Evolutionary conservation across 306 rosid species (phyloP).

Genomic region (Vigna hirtella): DNA sequence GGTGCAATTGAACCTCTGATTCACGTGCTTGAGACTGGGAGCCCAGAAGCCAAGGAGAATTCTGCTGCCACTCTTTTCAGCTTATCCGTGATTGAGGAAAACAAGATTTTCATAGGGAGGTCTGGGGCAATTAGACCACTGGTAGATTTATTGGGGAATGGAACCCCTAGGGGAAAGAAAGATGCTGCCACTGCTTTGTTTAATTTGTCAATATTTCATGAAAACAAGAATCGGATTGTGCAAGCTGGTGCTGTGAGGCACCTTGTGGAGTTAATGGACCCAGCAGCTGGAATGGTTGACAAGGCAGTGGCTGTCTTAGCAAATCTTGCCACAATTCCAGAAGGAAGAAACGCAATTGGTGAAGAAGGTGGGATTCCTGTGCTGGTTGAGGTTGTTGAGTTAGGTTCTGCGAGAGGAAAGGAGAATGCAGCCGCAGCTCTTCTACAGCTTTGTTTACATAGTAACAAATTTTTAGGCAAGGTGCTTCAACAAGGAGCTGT

Average conservation of each 20-base stretch:
- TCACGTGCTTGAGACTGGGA: conserved; percentile 86
- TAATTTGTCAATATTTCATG: conserved; percentile 86
- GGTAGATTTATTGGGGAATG: conserved; percentile 89
- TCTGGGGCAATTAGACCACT: conserved; percentile 90
- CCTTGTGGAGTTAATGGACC: conserved; percentile 98
- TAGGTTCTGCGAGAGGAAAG: conserved; percentile 96
- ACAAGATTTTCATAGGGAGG: conserved; percentile 86
- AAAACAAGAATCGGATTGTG: conserved; percentile 88
- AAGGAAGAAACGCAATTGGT: conserved; percentile 87
- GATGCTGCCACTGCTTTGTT: conserved; percentile 98
- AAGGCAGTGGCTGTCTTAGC: conserved; percentile 97
- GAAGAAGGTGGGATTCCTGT: conserved; percentile 84
- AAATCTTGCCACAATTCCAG: conserved; percentile 87
- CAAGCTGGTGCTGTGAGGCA: conserved; percentile 93
- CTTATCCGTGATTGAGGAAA: conserved; percentile 91
- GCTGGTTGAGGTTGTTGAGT: conserved; percentile 94
- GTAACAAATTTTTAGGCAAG: conserved; percentile 59
- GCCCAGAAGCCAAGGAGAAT: conserved; percentile 96
- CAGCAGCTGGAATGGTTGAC: conserved; percentile 98
- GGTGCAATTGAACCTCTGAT: conserved; percentile 90
- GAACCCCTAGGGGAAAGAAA: conserved; percentile 96
- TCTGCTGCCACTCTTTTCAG: conserved; percentile 99
- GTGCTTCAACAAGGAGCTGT: conserved; percentile 96
- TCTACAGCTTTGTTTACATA: conserved; percentile 75
- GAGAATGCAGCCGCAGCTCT: conserved; percentile 98